A percentile compares a stretch with the other conserved stretches of the same genome.
Conservation (phyloP, 129 eudicot genomes). For the Flaveria ramosissima region DNA sequence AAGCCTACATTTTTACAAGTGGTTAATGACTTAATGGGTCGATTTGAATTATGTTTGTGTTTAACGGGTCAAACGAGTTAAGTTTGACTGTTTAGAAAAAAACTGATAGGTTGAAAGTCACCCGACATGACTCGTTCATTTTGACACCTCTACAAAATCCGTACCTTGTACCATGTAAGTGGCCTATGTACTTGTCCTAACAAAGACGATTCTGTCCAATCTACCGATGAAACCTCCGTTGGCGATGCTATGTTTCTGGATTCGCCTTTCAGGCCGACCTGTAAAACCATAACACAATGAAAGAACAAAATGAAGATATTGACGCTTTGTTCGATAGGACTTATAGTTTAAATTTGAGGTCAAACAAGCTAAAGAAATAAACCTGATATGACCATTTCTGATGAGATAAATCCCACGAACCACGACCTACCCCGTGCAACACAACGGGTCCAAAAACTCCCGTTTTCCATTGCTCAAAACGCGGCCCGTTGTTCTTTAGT, state of each 20-base stretch:
- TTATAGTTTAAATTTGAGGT: neutral
- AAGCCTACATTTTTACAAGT: constrained; percentile 49
- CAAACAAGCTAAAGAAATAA: constrained; percentile 3
- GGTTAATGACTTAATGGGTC: neutral
- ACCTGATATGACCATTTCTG: constrained; percentile 93
- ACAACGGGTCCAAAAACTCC: constrained; percentile 80
- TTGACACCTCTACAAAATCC: neutral
- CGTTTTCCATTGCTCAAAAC: constrained; percentile 67
- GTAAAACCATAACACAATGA: constrained; percentile 7
- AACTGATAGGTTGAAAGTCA: neutral
- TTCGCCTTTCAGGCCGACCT: constrained; percentile 88
- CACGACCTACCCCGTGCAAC: constrained; percentile 57
- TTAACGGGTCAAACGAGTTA: neutral
- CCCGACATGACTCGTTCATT: neutral
- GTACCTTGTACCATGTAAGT: constrained; percentile 88
- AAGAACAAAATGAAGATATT: neutral
- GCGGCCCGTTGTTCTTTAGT: constrained; percentile 70
- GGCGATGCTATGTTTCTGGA: constrained; percentile 58
- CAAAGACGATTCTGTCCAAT: constrained; percentile 58
- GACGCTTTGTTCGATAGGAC: neutral
- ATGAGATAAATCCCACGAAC: constrained; percentile 54
- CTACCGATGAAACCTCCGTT: constrained; percentile 49
- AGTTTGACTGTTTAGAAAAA: neutral
- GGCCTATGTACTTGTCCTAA: constrained; percentile 49
- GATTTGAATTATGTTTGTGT: neutral